A percentile compares a stretch with the other conserved stretches of the same genome.
Evolutionary conservation across 768 basidiomycete species (phyloP).

Genomic region (Boletus rex-veris): DNA sequence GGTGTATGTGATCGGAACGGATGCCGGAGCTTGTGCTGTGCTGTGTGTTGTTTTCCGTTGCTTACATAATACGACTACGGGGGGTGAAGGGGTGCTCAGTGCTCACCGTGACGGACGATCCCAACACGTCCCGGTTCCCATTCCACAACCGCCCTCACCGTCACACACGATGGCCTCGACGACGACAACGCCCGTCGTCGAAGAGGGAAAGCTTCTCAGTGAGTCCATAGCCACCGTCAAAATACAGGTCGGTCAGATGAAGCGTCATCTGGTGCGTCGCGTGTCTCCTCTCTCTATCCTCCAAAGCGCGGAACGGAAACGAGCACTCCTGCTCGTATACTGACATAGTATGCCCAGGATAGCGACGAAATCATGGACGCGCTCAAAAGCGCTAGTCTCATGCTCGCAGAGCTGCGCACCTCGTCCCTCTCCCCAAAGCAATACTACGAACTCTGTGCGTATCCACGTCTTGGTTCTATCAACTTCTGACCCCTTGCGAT

Average conservation of each 20-base stretch:
- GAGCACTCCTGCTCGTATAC: background rate
- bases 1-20: too few relatives aligned
- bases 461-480: background rate
- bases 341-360: conserved; percentile 49
- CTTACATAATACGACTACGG: conserved; percentile 17
- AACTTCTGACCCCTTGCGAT: background rate
- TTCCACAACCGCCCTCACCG: conserved; percentile 4
- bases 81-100: conserved; percentile 2
- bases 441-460: conserved; percentile 95
- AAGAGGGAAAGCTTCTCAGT: conserved; percentile 82
- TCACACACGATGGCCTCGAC: conserved; percentile 22
- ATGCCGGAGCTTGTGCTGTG: too few relatives aligned
- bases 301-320: background rate
- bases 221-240: conserved; percentile 85
- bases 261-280: conserved; percentile 76
- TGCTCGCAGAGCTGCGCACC: conserved; percentile 95
- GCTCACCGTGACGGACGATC: background rate
- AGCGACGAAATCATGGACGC: conserved; percentile 98
- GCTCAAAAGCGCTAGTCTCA: conserved; percentile 92
- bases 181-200: conserved; percentile 40
- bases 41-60: background rate
- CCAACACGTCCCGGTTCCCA: background rate
- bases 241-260: conserved; percentile 93
- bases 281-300: background rate
- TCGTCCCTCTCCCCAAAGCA: conserved; percentile 93